Evolutionary conservation across 768 basidiomycete genomes (phyloP).

Genomic region (Favolaschia claudopus): DNA sequence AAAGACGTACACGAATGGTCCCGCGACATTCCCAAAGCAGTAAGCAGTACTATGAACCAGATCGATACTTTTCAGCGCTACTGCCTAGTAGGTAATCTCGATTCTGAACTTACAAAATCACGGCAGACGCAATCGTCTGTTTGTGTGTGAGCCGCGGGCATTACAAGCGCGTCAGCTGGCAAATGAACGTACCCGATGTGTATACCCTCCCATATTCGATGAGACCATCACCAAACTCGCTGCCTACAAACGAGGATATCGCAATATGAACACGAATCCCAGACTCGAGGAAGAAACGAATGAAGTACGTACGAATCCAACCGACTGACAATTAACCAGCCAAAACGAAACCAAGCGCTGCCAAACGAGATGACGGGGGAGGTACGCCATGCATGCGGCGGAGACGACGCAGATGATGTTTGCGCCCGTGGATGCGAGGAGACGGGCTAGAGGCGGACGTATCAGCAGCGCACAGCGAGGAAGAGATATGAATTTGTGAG

Average conservation of each 20-base stretch:
- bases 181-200: too few relatives aligned
- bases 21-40: constrained; percentile 28
- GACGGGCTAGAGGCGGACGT: background rate
- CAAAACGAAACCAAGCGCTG: constrained; percentile 13
- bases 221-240: too few relatives aligned
- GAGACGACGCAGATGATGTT: constrained; percentile 15
- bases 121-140: constrained; percentile 23
- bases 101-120: constrained; percentile 22
- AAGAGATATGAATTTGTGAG: too few relatives aligned
- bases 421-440: constrained; percentile 5
- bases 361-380: constrained; percentile 10
- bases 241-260: too few relatives aligned
- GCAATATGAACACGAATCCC: background rate
- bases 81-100: background rate
- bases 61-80: background rate
- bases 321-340: constrained; percentile 13
- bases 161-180: too few relatives aligned
- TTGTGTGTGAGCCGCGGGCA: background rate
- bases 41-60: constrained; percentile 18
- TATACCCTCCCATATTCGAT: constrained; percentile 21
- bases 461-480: background rate
- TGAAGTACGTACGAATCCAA: constrained; percentile 5
- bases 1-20: constrained; percentile 25
- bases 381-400: constrained; percentile 15
- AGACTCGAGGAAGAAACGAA: background rate